These are phyloP conservation scores for Boletus reticuloceps DNA, from an alignment of 768 basidiomycete species.

Conservation along the genomic window DNA sequence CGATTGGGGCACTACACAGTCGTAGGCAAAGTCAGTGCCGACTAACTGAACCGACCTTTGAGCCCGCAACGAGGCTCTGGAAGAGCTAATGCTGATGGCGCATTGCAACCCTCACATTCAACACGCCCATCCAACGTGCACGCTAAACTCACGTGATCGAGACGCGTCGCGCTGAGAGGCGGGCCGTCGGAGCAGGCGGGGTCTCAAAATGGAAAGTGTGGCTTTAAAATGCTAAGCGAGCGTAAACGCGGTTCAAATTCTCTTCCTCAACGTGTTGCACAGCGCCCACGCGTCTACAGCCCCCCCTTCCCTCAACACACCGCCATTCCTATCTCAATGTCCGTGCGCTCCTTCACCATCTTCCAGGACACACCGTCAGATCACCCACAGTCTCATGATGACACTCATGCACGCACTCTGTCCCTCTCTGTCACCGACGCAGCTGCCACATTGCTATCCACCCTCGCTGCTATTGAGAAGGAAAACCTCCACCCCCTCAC, in stretches of 20 bases:
- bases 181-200: constrained; percentile 32
- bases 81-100: neutral
- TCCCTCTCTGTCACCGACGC: constrained; percentile 20
- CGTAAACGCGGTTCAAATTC: constrained; percentile 18
- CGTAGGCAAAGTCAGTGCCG: neutral
- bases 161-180: constrained; percentile 27
- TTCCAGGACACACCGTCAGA: constrained; percentile 56
- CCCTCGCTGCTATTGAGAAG: constrained; percentile 55
- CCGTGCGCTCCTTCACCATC: constrained; percentile 58
- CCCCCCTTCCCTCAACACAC: neutral
- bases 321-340: constrained; percentile 38
- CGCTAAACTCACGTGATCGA: constrained; percentile 20
- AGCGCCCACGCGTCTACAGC: constrained; percentile 21
- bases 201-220: constrained; percentile 28
- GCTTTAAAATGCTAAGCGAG: constrained; percentile 33
- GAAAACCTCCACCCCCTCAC: constrained; percentile 79
- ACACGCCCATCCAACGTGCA: no score
- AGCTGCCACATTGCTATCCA: constrained; percentile 34
- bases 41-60: constrained; percentile 3
- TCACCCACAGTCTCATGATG: constrained; percentile 29
- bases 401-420: constrained; percentile 21
- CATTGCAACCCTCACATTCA: neutral
- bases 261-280: constrained; percentile 33
- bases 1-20: constrained; percentile 9
- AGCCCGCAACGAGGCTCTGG: no score